Percentiles rank a stretch among this genome's conserved stretches.
These are phyloP conservation scores for Psilocybe sp. DNA, from an alignment of 768 basidiomycete genomes.

Conservation along the genomic window DNA sequence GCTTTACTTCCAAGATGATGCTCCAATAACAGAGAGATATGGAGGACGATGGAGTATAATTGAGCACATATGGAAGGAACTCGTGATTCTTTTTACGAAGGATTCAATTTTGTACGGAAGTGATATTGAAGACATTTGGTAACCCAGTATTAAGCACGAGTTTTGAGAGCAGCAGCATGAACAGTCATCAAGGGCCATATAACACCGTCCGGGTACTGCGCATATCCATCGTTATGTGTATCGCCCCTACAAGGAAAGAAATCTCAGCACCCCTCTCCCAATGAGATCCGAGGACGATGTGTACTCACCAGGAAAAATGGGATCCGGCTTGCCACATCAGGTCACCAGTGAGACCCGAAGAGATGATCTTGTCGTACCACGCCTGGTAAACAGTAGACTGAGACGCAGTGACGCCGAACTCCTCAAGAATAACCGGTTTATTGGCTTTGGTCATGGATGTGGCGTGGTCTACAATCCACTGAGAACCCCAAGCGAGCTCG, in stretches of 20 bases:
- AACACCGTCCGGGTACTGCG: slow-evolving; percentile 44
- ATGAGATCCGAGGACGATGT: neutral
- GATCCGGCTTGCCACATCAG: slow-evolving; percentile 51
- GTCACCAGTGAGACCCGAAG: slow-evolving; percentile 55
- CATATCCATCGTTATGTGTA: slow-evolving; percentile 53
- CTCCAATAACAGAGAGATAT: no score
- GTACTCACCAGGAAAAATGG: slow-evolving; percentile 26
- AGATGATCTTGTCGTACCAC: slow-evolving; percentile 52
- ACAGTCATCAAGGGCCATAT: slow-evolving; percentile 39
- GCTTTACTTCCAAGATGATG: no score
- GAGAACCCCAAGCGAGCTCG: slow-evolving; percentile 46
- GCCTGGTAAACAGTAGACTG: slow-evolving; percentile 47
- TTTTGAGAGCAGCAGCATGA: slow-evolving; percentile 45
- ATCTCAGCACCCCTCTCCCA: neutral
- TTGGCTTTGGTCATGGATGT: slow-evolving; percentile 43
- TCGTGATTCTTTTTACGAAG: no score
- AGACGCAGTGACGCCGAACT: slow-evolving; percentile 56
- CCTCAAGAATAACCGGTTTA: slow-evolving; percentile 67
- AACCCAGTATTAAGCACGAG: slow-evolving; percentile 1
- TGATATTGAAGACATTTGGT: no score
- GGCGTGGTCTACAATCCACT: slow-evolving; percentile 65
- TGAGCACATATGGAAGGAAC: no score
- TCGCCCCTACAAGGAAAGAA: slow-evolving; percentile 25
- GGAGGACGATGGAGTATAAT: no score
- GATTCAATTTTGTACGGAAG: no score